Conservation (phyloP, 2,329 filamentous ascomycete species). For the Sporothrix curviconia region DNA sequence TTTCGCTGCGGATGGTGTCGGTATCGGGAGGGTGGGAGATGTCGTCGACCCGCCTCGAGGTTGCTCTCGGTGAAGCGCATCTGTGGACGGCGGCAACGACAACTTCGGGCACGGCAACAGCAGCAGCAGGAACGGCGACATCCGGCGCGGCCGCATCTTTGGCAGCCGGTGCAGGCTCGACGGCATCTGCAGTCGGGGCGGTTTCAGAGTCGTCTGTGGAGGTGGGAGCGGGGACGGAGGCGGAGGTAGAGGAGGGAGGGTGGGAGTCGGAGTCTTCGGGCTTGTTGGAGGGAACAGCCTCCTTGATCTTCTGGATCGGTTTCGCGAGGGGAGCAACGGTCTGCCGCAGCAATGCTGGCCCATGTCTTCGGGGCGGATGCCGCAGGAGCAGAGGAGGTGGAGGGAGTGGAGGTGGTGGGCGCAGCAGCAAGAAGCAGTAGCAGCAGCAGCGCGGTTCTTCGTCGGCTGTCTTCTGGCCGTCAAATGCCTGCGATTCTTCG, state of each 20-base stretch:
- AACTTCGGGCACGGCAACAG: constrained; percentile 43
- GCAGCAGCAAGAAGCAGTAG: constrained; percentile 15
- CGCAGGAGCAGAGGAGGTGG: constrained; percentile 20
- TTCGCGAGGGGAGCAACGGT: constrained; percentile 40
- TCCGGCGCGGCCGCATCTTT: constrained; percentile 25
- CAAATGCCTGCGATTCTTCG: constrained; percentile 61
- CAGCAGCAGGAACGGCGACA: constrained; percentile 32
- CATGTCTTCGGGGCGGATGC: constrained; percentile 52
- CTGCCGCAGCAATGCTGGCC: constrained; percentile 68
- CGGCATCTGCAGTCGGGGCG: constrained; percentile 28
- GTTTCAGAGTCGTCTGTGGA: constrained; percentile 26
- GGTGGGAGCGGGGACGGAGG: not conserved
- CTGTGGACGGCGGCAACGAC: constrained; percentile 64
- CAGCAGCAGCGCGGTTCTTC: constrained; percentile 26
- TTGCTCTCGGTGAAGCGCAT: constrained; percentile 86
- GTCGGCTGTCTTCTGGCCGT: constrained; percentile 36
- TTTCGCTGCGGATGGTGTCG: constrained; percentile 80
- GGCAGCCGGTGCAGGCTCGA: constrained; percentile 24
- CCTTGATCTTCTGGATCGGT: constrained; percentile 17
- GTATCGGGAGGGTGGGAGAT: constrained; percentile 69
- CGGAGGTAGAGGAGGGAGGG: constrained; percentile 29
- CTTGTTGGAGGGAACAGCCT: constrained; percentile 27
- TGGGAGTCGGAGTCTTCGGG: constrained; percentile 33
- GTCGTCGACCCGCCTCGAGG: constrained; percentile 83
- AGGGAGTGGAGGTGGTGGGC: constrained; percentile 29